Evolutionary conservation across 108 stramenopile genomes (phyloP).

Genomic region (Skeletonema potamos): DNA sequence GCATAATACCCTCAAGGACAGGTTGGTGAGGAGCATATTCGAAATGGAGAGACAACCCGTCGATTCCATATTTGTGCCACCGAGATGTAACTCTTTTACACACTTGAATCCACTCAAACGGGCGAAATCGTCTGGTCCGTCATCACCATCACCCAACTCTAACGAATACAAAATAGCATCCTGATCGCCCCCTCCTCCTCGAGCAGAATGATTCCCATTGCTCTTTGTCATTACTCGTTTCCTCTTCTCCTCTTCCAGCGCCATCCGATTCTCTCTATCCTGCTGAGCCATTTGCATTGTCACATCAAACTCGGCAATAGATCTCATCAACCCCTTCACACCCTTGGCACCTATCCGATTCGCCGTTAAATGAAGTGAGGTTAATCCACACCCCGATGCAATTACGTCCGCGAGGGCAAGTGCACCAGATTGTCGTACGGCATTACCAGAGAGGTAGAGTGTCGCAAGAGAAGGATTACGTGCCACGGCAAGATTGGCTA

Average conservation of each 20-base stretch:
- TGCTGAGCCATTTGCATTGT: slow-evolving; percentile 41
- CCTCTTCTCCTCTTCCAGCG: slow-evolving; percentile 21
- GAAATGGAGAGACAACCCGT: slow-evolving; percentile 62
- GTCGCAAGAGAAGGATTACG: slow-evolving; percentile 63
- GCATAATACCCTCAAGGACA: slow-evolving; percentile 54
- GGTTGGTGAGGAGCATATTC: slow-evolving; percentile 70
- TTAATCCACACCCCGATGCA: slow-evolving; percentile 63
- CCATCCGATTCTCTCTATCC: slow-evolving; percentile 43
- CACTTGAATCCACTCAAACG: slow-evolving; percentile 31
- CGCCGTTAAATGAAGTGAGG: slow-evolving; percentile 66
- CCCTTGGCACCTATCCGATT: slow-evolving; percentile 65
- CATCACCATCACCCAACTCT: slow-evolving; percentile 17
- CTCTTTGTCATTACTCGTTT: background rate
- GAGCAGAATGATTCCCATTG: slow-evolving; percentile 17
- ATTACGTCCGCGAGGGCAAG: slow-evolving; percentile 67
- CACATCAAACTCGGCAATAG: slow-evolving; percentile 67
- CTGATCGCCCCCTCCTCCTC: slow-evolving; percentile 10
- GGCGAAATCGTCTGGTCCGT: slow-evolving; percentile 39
- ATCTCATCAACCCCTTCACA: slow-evolving; percentile 60
- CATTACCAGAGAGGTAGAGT: slow-evolving; percentile 72
- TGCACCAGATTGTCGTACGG: slow-evolving; percentile 58
- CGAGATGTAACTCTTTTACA: slow-evolving; percentile 66
- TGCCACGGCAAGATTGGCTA: slow-evolving; percentile 58
- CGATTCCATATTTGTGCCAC: slow-evolving; percentile 51
- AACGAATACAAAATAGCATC: slow-evolving; percentile 17